Percentiles rank a stretch among this genome's conserved stretches.
These are phyloP conservation scores for Curvularia spicifera DNA, from an alignment of 2,329 filamentous ascomycete genomes.

Conservation along the genomic window DNA sequence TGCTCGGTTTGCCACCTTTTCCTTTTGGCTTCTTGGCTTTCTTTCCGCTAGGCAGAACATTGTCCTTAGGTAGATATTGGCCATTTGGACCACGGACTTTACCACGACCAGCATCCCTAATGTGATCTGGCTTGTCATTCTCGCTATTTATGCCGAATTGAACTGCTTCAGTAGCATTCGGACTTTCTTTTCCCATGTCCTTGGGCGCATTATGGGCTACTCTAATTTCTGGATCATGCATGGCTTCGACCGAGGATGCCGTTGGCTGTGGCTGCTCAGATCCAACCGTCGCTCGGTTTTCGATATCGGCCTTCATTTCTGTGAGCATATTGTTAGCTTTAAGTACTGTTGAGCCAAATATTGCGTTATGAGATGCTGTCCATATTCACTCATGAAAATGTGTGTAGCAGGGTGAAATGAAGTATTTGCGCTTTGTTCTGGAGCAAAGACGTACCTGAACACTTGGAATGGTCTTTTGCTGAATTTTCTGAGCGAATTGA, in stretches of 20 bases:
- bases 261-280: neutral
- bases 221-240: neutral
- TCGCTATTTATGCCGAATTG: neutral
- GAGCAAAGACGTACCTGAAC: neutral
- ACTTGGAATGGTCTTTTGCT: neutral
- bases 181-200: neutral
- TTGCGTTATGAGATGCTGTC: too few relatives aligned
- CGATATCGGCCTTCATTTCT: neutral
- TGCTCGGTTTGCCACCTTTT: neutral
- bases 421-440: neutral
- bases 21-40: conserved; percentile 12
- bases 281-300: neutral
- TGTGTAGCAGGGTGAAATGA: neutral
- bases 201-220: neutral
- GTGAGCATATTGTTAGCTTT: neutral
- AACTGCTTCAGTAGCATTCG: neutral
- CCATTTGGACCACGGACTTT: conserved; percentile 29
- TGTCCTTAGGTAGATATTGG: conserved; percentile 19
- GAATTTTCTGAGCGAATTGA: neutral
- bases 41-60: neutral
- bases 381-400: neutral
- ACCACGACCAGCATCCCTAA: conserved; percentile 18
- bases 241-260: neutral
- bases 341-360: neutral
- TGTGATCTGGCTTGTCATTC: conserved; percentile 1